Conservation (phyloP, 768 basidiomycete genomes). For the Tylopilus vinaceipallidus region DNA sequence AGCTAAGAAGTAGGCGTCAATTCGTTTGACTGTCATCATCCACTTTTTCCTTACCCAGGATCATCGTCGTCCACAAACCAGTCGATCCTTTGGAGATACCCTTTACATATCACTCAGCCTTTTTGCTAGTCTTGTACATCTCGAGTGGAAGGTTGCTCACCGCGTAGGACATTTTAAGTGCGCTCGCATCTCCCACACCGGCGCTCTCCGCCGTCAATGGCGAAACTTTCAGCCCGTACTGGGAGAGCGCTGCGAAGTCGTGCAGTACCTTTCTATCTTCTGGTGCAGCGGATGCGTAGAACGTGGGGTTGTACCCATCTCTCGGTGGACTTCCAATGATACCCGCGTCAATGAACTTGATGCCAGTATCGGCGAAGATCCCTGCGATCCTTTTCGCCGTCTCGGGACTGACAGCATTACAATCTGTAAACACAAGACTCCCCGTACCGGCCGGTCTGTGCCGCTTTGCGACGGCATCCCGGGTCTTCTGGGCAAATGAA, state of each 20-base stretch:
- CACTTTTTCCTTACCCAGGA: conserved; percentile 40
- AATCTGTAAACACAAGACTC: conserved; percentile 47
- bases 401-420: conserved; percentile 56
- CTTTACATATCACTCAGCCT: conserved; percentile 26
- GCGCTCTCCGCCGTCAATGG: conserved; percentile 45
- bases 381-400: conserved; percentile 47
- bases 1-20: conserved; percentile 32
- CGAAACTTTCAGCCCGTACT: conserved; percentile 46
- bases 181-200: conserved; percentile 57
- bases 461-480: conserved; percentile 1
- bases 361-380: conserved; percentile 39
- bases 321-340: conserved; percentile 58
- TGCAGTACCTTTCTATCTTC: conserved; percentile 34
- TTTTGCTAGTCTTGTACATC: neutral
- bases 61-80: conserved; percentile 54
- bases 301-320: conserved; percentile 47
- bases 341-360: conserved; percentile 51
- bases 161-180: conserved; percentile 63
- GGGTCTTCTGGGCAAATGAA: conserved; percentile 39
- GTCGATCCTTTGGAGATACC: conserved; percentile 56
- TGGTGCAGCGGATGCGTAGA: conserved; percentile 49
- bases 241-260: conserved; percentile 39
- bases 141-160: conserved; percentile 34
- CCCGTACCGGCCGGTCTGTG: neutral
- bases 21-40: neutral